Base-by-base conservation (phyloP, 108 stramenopile genomes). In the Cylindrotheca fusiformis region DNA sequence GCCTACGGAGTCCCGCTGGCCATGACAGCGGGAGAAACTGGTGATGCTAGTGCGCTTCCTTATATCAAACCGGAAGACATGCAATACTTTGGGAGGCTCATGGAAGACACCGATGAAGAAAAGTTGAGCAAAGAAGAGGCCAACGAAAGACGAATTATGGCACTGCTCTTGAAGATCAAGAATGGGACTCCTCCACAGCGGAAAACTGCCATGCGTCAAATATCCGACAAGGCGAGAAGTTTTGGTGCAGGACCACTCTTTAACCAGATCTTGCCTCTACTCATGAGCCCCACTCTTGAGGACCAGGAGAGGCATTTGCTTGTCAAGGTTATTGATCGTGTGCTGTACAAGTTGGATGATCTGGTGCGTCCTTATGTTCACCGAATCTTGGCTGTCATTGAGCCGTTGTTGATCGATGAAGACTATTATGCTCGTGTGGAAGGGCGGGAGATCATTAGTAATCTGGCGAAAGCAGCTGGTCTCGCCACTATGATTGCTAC, bases 401-500 rank as follows among this genome's bases (percentile, higher is more conserved):
- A 96, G 75, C 98, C 99, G 3, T 76, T 99, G 29, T 80, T 99
- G 24, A 98, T 99, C 53, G 99, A 98, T 78, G 96, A 97, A 72
- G 99, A 99, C 76, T 98, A 97, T 67, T 99, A 97, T 68, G 99
- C 97, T 5, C 81, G 98, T 20, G 96, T 97, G 0, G 98, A 98
- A 81, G 99, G 96, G 4, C 76, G 98, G 18, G 98, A 99, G 75
- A 98, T 99, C 71, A 99, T 99, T 58, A 96, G 96, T 55, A 99
- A 99, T 73, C 68, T 99, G 17, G 94, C 97, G 53, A 99, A 99
- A 82, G 99, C 99, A 25, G 99, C 99, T 18, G 99, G 99, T 19
- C 73, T 99, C 2, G 91, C 97, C n/a, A 96, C 97, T 22, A 99
- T 99, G 99, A 97, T 99, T 68, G 95, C 97, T 12, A 97, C 97